Evolutionary conservation across 2,329 filamentous ascomycete genomes (phyloP).

Genomic region (Xylariaceae sp.): DNA sequence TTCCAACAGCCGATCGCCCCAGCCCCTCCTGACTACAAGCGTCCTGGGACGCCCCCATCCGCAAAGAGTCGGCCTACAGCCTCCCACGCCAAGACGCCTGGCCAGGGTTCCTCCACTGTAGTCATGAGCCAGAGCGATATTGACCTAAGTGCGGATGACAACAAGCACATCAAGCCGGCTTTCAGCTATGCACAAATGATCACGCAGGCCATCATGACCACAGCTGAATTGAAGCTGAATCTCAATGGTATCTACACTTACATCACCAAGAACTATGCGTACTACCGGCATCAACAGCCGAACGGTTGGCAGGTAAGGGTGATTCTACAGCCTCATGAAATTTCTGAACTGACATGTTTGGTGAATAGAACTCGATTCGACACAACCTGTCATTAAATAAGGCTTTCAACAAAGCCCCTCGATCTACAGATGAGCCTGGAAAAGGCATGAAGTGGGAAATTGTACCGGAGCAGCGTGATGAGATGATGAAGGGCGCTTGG

Average conservation of each 20-base stretch:
- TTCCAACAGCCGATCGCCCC: conserved; percentile 51
- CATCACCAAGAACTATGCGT: conserved; percentile 88
- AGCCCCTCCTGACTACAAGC: conserved; percentile 55
- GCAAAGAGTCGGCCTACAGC: conserved; percentile 30
- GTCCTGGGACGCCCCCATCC: conserved; percentile 57
- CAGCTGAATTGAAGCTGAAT: conserved; percentile 81
- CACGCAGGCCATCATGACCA: conserved; percentile 88
- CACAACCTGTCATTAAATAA: conserved; percentile 96
- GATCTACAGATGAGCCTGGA: conserved; percentile 89
- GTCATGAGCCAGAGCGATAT: conserved; percentile 53
- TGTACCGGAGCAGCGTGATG: conserved; percentile 74
- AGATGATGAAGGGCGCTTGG: conserved; percentile 74
- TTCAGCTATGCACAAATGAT: conserved; percentile 98
- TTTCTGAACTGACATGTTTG: conserved; percentile 18
- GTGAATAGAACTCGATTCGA: conserved; percentile 78
- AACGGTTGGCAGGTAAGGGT: conserved; percentile 82
- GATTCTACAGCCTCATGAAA: not conserved
- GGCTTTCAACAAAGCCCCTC: conserved; percentile 86
- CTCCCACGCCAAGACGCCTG: conserved; percentile 35
- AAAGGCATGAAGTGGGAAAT: conserved; percentile 99
- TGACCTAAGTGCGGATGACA: conserved; percentile 76
- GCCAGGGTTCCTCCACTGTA: conserved; percentile 35
- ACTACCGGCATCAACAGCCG: conserved; percentile 74
- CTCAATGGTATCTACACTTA: conserved; percentile 90
- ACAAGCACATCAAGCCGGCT: conserved; percentile 88